phyloP scores from a whole-genome alignment of 257 asterid species.

The Schizonepeta tenuifolia region DNA sequence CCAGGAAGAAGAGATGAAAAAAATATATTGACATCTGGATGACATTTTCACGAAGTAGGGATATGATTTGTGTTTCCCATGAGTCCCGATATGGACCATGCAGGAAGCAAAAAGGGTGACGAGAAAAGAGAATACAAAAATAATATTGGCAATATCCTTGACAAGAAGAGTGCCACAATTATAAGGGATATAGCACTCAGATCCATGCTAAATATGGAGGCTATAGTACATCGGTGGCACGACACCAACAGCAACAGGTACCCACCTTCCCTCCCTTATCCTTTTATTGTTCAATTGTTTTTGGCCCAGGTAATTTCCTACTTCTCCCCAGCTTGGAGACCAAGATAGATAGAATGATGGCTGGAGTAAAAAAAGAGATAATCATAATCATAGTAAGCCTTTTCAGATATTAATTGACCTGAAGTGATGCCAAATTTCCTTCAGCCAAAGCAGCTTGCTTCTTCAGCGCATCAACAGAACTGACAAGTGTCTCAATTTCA shows the following conservation, averaged over 20 bases:
- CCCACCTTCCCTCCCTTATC: constrained; percentile 10
- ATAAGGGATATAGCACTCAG: too few relatives aligned
- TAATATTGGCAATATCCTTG: constrained; percentile 8
- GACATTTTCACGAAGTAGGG: constrained; percentile 14
- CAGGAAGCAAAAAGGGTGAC: constrained; percentile 6
- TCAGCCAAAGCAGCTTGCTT: constrained; percentile 93
- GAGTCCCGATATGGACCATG: constrained; percentile 20
- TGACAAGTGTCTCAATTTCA: constrained; percentile 87
- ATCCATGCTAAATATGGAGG: constrained; percentile 22
- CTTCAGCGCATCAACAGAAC: constrained; percentile 78
- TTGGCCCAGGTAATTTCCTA: not conserved
- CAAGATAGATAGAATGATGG: constrained; percentile 15
- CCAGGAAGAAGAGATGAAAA: constrained; percentile 21
- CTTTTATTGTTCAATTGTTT: not conserved
- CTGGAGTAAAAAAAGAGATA: constrained; percentile 24
- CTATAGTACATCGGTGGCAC: constrained; percentile 10
- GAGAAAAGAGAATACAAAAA: constrained; percentile 1
- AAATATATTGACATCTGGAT: constrained; percentile 29
- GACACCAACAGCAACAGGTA: constrained; percentile 14
- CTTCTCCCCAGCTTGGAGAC: constrained; percentile 19
- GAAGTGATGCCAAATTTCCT: constrained; percentile 88
- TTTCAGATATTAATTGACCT: constrained; percentile 53
- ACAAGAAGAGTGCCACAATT: constrained; percentile 13
- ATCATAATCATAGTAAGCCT: constrained; percentile 24
- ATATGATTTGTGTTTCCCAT: constrained; percentile 20